Percentiles rank a stretch among this genome's conserved stretches.
Conservation (phyloP, 2,329 filamentous ascomycete genomes). For the Pestalotiopsis sp. region DNA sequence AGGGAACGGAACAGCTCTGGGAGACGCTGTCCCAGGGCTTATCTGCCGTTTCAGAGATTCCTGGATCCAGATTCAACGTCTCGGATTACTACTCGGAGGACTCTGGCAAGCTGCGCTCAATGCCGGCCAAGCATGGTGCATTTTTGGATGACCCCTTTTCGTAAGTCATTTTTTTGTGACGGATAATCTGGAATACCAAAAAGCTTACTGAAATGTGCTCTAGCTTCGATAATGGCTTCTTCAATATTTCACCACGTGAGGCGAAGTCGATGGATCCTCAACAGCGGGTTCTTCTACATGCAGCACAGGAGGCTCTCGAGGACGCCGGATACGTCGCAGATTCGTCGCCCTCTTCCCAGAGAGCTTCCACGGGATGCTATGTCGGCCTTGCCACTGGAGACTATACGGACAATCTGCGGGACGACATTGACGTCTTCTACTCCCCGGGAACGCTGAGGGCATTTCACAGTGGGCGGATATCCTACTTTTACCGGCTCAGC, state of each 20-base stretch:
- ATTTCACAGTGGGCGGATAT: conserved; percentile 35
- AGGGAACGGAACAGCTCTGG: conserved; percentile 10
- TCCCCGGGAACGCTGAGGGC: conserved; percentile 31
- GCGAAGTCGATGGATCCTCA: conserved; percentile 31
- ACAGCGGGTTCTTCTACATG: conserved; percentile 27
- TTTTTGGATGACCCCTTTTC: conserved; percentile 13
- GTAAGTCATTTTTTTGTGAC: conserved; percentile 8
- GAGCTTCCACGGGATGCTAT: conserved; percentile 28
- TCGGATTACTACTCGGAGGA: conserved; percentile 11
- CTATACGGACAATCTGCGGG: conserved; percentile 24
- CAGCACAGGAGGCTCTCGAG: conserved; percentile 22
- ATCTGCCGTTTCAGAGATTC: conserved; percentile 12
- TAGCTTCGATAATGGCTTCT: conserved; percentile 29
- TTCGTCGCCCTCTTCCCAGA: conserved; percentile 15
- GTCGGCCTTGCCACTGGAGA: conserved; percentile 25
- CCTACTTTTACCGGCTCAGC: conserved; percentile 37
- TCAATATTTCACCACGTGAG: conserved; percentile 29
- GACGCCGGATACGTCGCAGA: conserved; percentile 20
- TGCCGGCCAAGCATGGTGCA: conserved; percentile 12
- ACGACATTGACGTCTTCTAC: conserved; percentile 28
- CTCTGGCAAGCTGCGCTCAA: conserved; percentile 10
- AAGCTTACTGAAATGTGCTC: conserved; percentile 15
- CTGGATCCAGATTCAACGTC: conserved; percentile 10
- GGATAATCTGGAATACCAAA: conserved; percentile 6
- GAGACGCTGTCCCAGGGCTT: conserved; percentile 13